Evolutionary conservation across 1,139 yeast genomes (phyloP), one percentile per base, ranked within the genome.

Genomic region (Protomyces pachydermus): DNA sequence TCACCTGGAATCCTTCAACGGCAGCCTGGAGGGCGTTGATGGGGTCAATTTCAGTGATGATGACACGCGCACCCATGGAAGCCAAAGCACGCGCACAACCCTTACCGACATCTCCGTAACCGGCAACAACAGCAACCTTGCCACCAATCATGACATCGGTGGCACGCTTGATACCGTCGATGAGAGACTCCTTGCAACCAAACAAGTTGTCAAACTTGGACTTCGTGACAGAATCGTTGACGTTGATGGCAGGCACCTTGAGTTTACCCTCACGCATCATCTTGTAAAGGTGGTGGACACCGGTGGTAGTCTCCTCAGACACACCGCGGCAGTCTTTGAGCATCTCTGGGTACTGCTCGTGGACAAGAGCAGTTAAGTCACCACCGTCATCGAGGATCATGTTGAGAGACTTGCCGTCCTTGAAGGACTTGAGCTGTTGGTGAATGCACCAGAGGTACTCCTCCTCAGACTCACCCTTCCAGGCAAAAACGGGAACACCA

Each of bases 391-490:
- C 99, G 78, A 93, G 86, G 79, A 93, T 95, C 82, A 93, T 84
- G 90, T 93, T 93, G 80, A 93, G 88, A 81, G 89, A 88, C 84
- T 88, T 85, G 79, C 84, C 87, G 79, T 91, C 97, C 84, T 93
- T 93, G 95, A 93, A 93, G 69, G 98, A 91, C 77, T 88, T 91
- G 80, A 93, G 87, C 84, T 95, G 98, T 82, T 93, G 98, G 83
- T 95, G 98, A 75, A 93, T 91, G 85, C 99, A 93, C 99, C 99
- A 93, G 76, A 86, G 79, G 86, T 93, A 93, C 83, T 93, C 99
- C 83, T 93, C 98, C 80, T 93, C 99, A 79, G 98, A 90, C 85
- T 93, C 98, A 78, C 99, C 98, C 85, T 93, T 93, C 98, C 98
- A 95, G 75, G 99, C 99, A 74, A 91, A 95, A 71, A 95, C 99